Evolutionary conservation across 805 yeast species (phyloP).

Genomic region (Scheffersomyces amazonensis): DNA sequence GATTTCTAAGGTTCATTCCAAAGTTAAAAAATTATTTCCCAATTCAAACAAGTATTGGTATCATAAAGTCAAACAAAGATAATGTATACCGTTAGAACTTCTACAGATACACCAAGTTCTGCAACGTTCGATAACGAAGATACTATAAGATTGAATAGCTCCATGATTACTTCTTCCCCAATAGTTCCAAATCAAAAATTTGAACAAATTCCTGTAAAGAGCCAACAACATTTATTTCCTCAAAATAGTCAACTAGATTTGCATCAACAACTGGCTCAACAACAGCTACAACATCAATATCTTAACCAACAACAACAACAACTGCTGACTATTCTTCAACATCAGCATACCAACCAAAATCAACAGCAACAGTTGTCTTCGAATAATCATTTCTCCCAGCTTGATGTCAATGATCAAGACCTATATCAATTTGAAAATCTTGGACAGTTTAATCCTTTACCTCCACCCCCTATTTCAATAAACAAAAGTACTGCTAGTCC

Average conservation of each 20-base stretch:
- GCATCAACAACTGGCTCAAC: background rate
- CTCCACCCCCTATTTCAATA: conserved; percentile 18
- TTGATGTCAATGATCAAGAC: conserved; percentile 6
- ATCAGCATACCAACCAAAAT: background rate
- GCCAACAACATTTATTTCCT: background rate
- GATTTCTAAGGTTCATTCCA: too few relatives aligned
- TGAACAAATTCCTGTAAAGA: too few relatives aligned
- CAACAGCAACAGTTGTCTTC: background rate
- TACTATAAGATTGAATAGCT: conserved; percentile 15
- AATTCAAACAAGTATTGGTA: too few relatives aligned
- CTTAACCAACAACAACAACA: background rate
- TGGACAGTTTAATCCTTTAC: conserved; percentile 14
- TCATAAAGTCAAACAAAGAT: too few relatives aligned
- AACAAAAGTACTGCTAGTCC: background rate
- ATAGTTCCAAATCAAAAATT: background rate
- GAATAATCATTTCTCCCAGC: background rate
- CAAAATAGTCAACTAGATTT: conserved; percentile 6
- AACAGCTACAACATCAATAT: background rate
- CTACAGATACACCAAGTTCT: background rate
- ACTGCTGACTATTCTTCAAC: background rate
- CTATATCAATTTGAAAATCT: conserved; percentile 10
- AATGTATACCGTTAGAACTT: too few relatives aligned
- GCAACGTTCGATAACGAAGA: conserved; percentile 11
- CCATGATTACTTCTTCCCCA: conserved; percentile 7
- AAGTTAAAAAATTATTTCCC: too few relatives aligned